phyloP scores from a whole-genome alignment of 306 rosid species.

The Vachellia pachyceras region DNA sequence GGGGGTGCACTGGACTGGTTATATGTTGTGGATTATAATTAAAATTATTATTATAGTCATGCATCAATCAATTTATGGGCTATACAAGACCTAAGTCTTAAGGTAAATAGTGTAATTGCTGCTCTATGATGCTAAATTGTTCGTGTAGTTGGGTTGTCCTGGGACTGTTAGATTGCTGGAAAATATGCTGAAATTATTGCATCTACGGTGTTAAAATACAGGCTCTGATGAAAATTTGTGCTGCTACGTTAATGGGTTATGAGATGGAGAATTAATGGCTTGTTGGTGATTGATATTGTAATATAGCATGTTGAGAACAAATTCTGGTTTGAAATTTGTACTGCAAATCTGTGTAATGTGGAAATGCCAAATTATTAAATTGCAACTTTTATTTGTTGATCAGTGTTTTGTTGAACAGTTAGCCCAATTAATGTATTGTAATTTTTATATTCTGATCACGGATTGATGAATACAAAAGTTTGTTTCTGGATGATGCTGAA shows the following conservation, averaged over 20 bases:
- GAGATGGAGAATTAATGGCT: not conserved
- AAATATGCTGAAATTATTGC: not conserved
- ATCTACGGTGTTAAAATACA: not conserved
- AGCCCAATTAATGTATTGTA: too few relatives aligned
- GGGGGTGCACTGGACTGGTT: not conserved
- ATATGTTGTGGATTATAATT: not conserved
- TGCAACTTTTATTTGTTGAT: too few relatives aligned
- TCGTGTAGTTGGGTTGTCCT: not conserved
- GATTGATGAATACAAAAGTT: too few relatives aligned
- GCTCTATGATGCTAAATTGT: not conserved
- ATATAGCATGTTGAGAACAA: not conserved
- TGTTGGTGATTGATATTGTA: not conserved
- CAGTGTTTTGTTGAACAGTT: too few relatives aligned
- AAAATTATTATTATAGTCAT: not conserved
- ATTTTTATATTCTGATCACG: too few relatives aligned
- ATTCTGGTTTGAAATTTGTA: not conserved
- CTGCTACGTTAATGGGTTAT: not conserved
- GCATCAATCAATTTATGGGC: too few relatives aligned
- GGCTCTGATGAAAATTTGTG: not conserved
- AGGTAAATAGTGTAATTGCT: not conserved
- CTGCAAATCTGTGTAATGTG: not conserved
- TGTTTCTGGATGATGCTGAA: not conserved
- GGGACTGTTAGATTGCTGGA: not conserved
- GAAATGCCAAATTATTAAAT: not conserved
- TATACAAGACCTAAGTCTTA: too few relatives aligned